Evolutionary conservation across 495 filamentous ascomycete genomes (phyloP).

Genomic region (Penicillium angulare): DNA sequence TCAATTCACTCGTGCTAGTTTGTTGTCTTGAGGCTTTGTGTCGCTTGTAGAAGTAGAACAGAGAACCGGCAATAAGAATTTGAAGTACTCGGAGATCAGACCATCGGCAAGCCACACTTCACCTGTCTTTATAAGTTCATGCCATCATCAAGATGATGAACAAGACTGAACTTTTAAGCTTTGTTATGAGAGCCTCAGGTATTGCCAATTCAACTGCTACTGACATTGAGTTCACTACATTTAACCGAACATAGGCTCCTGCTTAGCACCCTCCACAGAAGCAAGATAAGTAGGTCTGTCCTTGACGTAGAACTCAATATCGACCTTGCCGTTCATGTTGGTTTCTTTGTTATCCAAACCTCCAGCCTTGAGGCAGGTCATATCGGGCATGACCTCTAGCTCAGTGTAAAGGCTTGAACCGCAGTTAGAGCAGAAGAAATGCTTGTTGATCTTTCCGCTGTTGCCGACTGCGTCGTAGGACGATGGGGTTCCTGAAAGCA

Average conservation of each 20-base stretch:
- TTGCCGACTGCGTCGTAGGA: constrained; percentile 36
- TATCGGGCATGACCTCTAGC: constrained; percentile 48
- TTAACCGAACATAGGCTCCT: constrained; percentile 30
- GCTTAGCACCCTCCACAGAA: constrained; percentile 42
- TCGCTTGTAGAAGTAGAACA: too few relatives aligned
- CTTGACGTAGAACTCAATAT: constrained; percentile 48
- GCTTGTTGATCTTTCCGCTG: constrained; percentile 48
- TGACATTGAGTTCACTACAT: neutral
- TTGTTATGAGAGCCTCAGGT: neutral
- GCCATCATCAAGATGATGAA: too few relatives aligned
- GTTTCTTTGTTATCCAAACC: constrained; percentile 39
- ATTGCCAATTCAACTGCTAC: too few relatives aligned
- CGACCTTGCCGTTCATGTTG: constrained; percentile 32
- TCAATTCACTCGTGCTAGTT: too few relatives aligned
- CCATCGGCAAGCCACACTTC: too few relatives aligned
- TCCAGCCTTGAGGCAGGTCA: constrained; percentile 42
- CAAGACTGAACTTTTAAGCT: too few relatives aligned
- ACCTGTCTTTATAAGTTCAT: too few relatives aligned
- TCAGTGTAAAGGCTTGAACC: constrained; percentile 46
- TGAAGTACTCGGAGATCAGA: too few relatives aligned
- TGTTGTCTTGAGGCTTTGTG: too few relatives aligned
- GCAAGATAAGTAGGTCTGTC: constrained; percentile 36
- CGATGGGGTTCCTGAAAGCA: constrained; percentile 37
- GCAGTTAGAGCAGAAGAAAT: constrained; percentile 47
- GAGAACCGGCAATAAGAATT: too few relatives aligned